Base-by-base conservation (phyloP, 202 grass and related monocot genomes). In the Carex sylvatica region DNA sequence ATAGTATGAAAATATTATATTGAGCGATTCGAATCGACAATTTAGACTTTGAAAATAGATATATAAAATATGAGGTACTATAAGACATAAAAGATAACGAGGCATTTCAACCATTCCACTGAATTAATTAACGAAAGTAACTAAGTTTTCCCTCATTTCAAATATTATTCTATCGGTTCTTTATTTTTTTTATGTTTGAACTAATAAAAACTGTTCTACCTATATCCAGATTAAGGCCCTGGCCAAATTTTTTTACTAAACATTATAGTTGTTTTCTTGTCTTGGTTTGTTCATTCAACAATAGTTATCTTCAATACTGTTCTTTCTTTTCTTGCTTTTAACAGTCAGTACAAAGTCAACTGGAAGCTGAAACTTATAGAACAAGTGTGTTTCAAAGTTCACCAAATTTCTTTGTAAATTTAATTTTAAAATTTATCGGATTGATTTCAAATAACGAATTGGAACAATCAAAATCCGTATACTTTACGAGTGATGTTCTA, bases 261-360 rank as follows among this genome's bases (percentile, higher is more conserved):
- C 24, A 74, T 74, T 74, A 4, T 73, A 51, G 20, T 28, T 53
- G 4, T 53, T 52, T 47, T 14, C 46, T 53, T 30, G 72, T 33
- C 3, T 56, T 33, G 47, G 23, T 56, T 47, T 14, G 9, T 56
- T 75, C 26, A 0, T 56, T 5, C 26, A 56, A 55, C 24, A 74
- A 30, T 54, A 55, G 15, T 74, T 56, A 14, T 76, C 71, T 74
- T 54, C 23, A 74, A 76, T 42, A 46, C 52, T 35, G 9, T 66
- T 26, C 64, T 53, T 59, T 59, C 53, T 65, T 85, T 79, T 84
- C 3, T 19, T 84, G 53, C 54, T 88, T 73, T 82, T 28, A 71
- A 81, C 88, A 98, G 86, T 95, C 92, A 64, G 88, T 98, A 76
- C 87, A 95, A 91, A 74, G 74, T 91, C 96, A 95, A 80, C 81